phyloP scores from a whole-genome alignment of 2,329 filamentous ascomycete genomes.

The Thelonectria olida region DNA sequence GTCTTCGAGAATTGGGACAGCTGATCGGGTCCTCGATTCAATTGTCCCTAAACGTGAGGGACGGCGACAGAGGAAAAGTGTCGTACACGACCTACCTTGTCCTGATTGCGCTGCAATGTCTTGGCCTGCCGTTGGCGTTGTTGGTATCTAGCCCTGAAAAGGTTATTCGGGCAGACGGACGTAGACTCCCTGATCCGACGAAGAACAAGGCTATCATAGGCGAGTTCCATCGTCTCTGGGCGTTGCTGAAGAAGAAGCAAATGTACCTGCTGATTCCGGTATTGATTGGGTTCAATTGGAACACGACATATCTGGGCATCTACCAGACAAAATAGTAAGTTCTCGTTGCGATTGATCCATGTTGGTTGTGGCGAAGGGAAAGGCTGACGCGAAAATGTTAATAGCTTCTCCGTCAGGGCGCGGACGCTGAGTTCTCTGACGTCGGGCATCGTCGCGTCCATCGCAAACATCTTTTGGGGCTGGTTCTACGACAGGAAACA shows the following conservation, averaged over 20 bases:
- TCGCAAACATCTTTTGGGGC: constrained; percentile 58
- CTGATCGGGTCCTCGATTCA: constrained; percentile 62
- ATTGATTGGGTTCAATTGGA: constrained; percentile 61
- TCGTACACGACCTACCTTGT: constrained; percentile 37
- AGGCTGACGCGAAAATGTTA: too few species aligned
- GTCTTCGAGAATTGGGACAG: constrained; percentile 61
- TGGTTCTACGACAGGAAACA: constrained; percentile 57
- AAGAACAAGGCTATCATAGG: constrained; percentile 29
- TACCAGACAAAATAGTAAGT: constrained; percentile 57
- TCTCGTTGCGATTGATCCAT: too few species aligned
- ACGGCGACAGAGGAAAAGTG: constrained; percentile 44
- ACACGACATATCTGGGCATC: constrained; percentile 59
- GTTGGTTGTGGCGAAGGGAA: background rate
- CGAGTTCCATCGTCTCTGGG: constrained; percentile 36
- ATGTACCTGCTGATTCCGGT: constrained; percentile 60
- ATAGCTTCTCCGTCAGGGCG: constrained; percentile 56
- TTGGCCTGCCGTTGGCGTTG: constrained; percentile 35
- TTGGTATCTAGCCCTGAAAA: constrained; percentile 35
- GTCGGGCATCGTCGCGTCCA: constrained; percentile 55
- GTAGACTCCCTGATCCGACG: constrained; percentile 16
- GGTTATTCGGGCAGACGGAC: constrained; percentile 35
- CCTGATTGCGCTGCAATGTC: constrained; percentile 38
- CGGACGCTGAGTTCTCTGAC: constrained; percentile 56
- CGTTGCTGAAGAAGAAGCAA: constrained; percentile 52
- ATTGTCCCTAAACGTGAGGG: constrained; percentile 57